Conservation (phyloP, 495 filamentous ascomycete species). For the Annulohypoxylon nitens region DNA sequence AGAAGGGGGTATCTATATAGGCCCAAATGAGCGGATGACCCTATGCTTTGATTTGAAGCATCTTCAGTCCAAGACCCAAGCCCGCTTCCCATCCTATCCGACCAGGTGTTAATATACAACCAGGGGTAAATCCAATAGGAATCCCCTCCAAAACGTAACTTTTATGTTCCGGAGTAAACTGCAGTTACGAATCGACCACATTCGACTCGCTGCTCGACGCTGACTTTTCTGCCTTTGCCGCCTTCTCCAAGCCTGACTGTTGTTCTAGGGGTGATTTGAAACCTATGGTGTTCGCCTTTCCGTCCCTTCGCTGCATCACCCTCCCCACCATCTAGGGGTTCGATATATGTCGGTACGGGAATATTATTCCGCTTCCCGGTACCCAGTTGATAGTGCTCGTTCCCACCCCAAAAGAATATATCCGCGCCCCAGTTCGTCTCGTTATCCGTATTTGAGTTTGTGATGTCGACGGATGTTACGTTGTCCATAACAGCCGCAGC, state of each 20-base stretch:
- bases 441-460: constrained; percentile 63
- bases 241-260: constrained; percentile 73
- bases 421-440: constrained; percentile 88
- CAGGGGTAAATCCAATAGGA: constrained; percentile 2
- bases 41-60: constrained; percentile 33
- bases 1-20: constrained; percentile 49
- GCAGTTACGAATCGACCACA: constrained; percentile 88
- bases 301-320: constrained; percentile 62
- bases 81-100: constrained; percentile 17
- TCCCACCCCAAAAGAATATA: constrained; percentile 92
- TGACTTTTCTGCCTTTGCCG: constrained; percentile 73
- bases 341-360: constrained; percentile 79
- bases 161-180: constrained; percentile 72
- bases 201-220: constrained; percentile 87
- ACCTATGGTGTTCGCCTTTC: constrained; percentile 74
- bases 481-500: constrained; percentile 85
- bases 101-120: constrained; percentile 34
- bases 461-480: constrained; percentile 71
- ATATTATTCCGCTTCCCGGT: constrained; percentile 89
- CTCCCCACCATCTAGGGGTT: constrained; percentile 72
- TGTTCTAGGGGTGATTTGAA: constrained; percentile 86
- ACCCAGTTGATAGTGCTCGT: constrained; percentile 92
- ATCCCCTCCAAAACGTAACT: neutral
- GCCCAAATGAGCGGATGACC: constrained; percentile 40
- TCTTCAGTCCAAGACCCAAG: constrained; percentile 25